Base-by-base conservation (phyloP, 148 eudicot genomes). In the Salicornia ramosissima region DNA sequence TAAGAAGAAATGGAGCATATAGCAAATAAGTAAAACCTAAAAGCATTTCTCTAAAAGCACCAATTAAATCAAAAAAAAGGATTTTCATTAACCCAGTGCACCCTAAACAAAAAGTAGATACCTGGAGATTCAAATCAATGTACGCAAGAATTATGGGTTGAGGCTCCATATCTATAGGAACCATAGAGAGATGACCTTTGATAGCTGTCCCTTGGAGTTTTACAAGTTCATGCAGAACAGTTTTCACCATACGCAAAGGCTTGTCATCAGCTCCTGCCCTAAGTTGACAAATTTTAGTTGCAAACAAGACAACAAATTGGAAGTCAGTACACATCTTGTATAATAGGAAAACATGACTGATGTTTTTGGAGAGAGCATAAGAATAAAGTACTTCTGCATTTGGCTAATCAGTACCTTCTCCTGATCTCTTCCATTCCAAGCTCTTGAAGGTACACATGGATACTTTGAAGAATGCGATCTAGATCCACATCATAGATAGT, bases 261-360 rank as follows among this genome's bases (percentile, higher is more conserved):
- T 91, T 95, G 75, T 95, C 99, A 86, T 95, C 99, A 61, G 99
- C 96, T 72, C 99, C 97, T 55, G 99, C 99, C 81, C 99, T 93
- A 40, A 47, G 60, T 70, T 31, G 21, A 56, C 60, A 54, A 16
- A 61, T 40, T 64, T 16, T 31, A 15, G 14, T 34, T 28, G 26
- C 56, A n/a, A 36, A 19, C 42, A 47, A 49, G 14, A 28, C 15
- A 36, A 9, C 11, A 25, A 29, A 64, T 11, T 2, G 16, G 5
- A n/a, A 71, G 65, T 59, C 67, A 49, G 53, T 19, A 22, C 14
- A 62, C 5, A 46, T 59, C 46, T 59, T 42, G 47, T 43, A 26
- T 42, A 29, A 54, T 18, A 67, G 19, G 19, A 49, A 67, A 60
- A 14, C 43, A 46, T 36, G 77, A 50, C 26, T 65, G 24, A 69